These are phyloP conservation scores for Microcyclospora pomicola DNA, from an alignment of 2,329 filamentous ascomycete genomes.

Conservation along the genomic window DNA sequence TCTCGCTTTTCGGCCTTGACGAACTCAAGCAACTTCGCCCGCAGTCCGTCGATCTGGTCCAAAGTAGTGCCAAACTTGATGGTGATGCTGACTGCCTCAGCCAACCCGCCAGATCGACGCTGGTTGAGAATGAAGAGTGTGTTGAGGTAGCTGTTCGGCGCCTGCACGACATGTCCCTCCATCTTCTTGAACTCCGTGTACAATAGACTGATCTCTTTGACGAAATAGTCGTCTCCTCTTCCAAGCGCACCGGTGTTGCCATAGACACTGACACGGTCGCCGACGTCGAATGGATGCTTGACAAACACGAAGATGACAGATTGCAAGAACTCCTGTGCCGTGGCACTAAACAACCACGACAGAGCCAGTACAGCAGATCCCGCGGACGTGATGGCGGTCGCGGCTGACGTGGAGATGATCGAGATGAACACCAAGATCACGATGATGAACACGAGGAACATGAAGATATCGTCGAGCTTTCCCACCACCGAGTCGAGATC, in stretches of 20 bases:
- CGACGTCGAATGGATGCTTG: constrained; percentile 94
- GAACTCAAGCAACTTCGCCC: constrained; percentile 68
- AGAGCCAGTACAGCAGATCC: constrained; percentile 78
- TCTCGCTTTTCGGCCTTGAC: constrained; percentile 77
- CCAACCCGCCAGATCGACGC: constrained; percentile 73
- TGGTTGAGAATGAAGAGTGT: constrained; percentile 84
- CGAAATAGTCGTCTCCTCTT: constrained; percentile 85
- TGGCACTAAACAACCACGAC: constrained; percentile 84
- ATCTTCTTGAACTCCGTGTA: constrained; percentile 99
- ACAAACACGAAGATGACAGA: constrained; percentile 92
- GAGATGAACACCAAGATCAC: constrained; percentile 77
- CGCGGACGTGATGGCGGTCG: constrained; percentile 76
- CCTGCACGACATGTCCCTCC: constrained; percentile 91
- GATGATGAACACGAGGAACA: constrained; percentile 73
- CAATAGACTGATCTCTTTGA: constrained; percentile 81
- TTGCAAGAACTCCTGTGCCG: constrained; percentile 86
- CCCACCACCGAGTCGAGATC: constrained; percentile 87
- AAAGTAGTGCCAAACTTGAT: constrained; percentile 82
- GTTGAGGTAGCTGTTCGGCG: constrained; percentile 87
- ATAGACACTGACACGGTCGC: constrained; percentile 82
- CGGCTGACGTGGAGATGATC: constrained; percentile 79
- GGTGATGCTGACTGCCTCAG: constrained; percentile 69
- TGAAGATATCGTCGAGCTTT: constrained; percentile 77
- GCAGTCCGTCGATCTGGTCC: constrained; percentile 69
- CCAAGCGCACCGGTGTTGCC: constrained; percentile 70